These are phyloP conservation scores for Ichthyophthirius multifiliis DNA, from an alignment of 169 alveolate species.

Conservation along the genomic window DNA sequence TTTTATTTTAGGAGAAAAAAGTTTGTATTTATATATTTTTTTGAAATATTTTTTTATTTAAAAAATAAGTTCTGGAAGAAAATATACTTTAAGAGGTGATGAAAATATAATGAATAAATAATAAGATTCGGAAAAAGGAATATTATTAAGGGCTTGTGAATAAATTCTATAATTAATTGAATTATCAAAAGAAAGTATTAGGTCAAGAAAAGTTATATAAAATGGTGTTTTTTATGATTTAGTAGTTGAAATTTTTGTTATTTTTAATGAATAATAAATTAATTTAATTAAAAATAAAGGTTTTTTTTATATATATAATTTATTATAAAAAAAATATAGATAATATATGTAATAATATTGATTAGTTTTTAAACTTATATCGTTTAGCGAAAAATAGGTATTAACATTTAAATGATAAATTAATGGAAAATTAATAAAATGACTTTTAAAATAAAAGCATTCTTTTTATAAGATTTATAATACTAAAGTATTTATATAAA, in stretches of 20 bases:
- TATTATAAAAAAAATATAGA: too few species aligned
- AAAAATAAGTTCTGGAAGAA: not conserved
- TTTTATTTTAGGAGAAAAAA: not conserved
- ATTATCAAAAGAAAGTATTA: not conserved
- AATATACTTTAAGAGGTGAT: conserved; percentile 6
- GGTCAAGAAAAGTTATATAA: not conserved
- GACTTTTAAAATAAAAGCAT: too few species aligned
- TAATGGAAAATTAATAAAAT: too few species aligned
- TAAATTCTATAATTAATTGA: not conserved
- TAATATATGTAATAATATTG: too few species aligned
- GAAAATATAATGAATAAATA: not conserved
- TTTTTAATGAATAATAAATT: too few species aligned
- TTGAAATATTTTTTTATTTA: not conserved
- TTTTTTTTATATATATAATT: too few species aligned
- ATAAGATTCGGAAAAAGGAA: not conserved
- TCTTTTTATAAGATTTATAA: too few species aligned
- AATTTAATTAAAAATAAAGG: too few species aligned
- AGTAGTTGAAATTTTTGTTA: not conserved
- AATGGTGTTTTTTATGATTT: not conserved
- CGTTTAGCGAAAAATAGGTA: too few species aligned
- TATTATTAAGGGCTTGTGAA: not conserved
- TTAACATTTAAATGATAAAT: too few species aligned
- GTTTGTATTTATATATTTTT: not conserved
- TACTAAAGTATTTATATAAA: too few species aligned
- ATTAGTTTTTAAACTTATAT: too few species aligned